phyloP scores from a whole-genome alignment of 805 yeast species.

The Pichia sporocuriosa region DNA sequence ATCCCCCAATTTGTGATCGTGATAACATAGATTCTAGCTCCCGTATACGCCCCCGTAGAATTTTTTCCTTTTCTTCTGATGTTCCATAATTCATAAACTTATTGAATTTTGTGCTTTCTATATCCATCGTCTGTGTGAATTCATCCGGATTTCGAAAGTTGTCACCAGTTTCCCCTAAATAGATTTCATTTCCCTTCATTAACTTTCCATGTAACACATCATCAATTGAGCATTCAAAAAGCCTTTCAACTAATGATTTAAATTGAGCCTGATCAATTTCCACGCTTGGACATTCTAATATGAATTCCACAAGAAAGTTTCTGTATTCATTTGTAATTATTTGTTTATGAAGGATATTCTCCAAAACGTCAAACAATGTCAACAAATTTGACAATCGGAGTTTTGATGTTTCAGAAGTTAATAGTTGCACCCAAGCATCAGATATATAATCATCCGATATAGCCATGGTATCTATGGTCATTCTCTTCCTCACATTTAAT shows the following conservation, averaged over 20 bases:
- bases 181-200: not conserved
- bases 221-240: conserved; percentile 14
- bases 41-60: not conserved
- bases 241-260: conserved; percentile 12
- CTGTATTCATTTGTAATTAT: conserved; percentile 15
- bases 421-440: conserved; percentile 12
- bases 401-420: not conserved
- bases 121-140: conserved; percentile 7
- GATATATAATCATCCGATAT: not conserved
- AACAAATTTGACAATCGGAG: conserved; percentile 11
- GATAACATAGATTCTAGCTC: conserved; percentile 5
- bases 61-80: not conserved
- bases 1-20: not conserved
- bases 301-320: conserved; percentile 15
- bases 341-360: conserved; percentile 5
- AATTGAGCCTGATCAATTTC: conserved; percentile 13
- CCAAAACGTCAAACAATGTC: conserved; percentile 13
- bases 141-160: too few relatives aligned
- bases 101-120: conserved; percentile 8
- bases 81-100: not conserved
- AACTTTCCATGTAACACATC: conserved; percentile 7
- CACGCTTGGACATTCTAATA: conserved; percentile 11
- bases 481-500: too few relatives aligned
- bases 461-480: too few relatives aligned
- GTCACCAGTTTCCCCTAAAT: too few relatives aligned